A percentile compares a stretch with the other conserved stretches of the same genome.
These are phyloP conservation scores for Quercus phellos DNA, from an alignment of 331 rosid species.

Conservation along the genomic window DNA sequence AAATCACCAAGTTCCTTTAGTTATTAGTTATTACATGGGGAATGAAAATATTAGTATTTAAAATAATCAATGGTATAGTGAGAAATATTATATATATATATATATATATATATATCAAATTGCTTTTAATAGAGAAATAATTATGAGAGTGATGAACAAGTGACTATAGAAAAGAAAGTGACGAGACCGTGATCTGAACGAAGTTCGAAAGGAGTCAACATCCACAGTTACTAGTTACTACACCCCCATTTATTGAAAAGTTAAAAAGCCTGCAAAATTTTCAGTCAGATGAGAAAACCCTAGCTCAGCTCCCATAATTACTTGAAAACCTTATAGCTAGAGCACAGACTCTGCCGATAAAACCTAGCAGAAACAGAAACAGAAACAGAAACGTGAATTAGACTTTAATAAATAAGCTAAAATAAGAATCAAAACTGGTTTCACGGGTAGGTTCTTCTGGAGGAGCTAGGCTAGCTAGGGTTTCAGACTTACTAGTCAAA, in stretches of 20 bases:
- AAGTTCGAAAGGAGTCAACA: conserved; percentile 44
- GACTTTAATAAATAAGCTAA: not conserved
- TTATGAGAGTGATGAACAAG: conserved; percentile 10
- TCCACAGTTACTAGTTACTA: conserved; percentile 51
- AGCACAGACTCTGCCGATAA: conserved; percentile 19
- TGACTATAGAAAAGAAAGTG: conserved; percentile 20
- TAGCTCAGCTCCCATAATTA: conserved; percentile 15
- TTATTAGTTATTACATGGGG: not conserved
- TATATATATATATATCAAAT: conserved; percentile 2
- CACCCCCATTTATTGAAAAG: conserved; percentile 31
- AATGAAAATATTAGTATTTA: not conserved
- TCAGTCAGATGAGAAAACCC: conserved; percentile 51
- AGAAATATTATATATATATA: not conserved
- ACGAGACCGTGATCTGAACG: conserved; percentile 31
- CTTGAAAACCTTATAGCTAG: conserved; percentile 22
- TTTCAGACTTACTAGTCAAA: not conserved
- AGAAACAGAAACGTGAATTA: not conserved
- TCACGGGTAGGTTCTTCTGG: conserved; percentile 13
- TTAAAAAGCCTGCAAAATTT: conserved; percentile 34
- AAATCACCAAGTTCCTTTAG: no score
- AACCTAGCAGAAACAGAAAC: conserved; percentile 1
- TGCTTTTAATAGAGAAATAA: conserved; percentile 24
- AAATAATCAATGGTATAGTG: not conserved
- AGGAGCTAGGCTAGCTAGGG: not conserved
- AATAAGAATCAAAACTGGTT: not conserved